Evolutionary conservation across 129 eudicot species (phyloP), one percentile per base, ranked within the genome.

Genomic region (Artemisia annua): DNA sequence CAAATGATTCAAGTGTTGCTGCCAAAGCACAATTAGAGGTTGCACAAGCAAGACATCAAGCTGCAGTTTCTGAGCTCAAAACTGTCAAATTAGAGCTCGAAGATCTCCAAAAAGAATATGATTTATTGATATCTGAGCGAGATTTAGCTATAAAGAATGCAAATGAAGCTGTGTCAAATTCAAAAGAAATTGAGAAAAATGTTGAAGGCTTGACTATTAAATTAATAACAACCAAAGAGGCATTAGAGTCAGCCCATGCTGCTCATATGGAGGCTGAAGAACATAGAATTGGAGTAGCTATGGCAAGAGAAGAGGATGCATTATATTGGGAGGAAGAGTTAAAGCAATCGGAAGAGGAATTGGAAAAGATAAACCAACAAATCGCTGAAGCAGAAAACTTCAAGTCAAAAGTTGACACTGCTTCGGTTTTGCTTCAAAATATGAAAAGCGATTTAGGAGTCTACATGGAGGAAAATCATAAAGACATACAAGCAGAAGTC

Each of bases 181-280:
- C 88, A 3, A 87, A 78, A 78, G 91, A 87, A 56, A 83, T 85
- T 39, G 98, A 92, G 67, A 89, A 84, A 60, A 67, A 76, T 0
- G 96, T 89, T 5, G 98, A 92, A 86, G 88, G 80, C 28, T 83
- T 89, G 80, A 87, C 95, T 0, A 87, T 89, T 11, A 89, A 92
- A 63, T 78, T 92, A 50, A 85, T 92, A 15, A 78, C 91, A 2
- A 81, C 91, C 7, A 92, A 92, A 75, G 96, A 92, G 39, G 71
- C 85, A 2, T 76, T 92, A 65, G 96, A 92, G 58, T 85, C 95
- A 0, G 91, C 89, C 2, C 98, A 89, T 24, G 95, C 96, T 19
- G 83, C 94, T 14, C 96, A 89, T 79, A 20, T 92, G 65, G 98
- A 92, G 80, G 96, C 95, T 2, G 98, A 92, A 75, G 98, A 92